Evolutionary conservation across 2,329 filamentous ascomycete species (phyloP), one percentile per base, ranked within the genome.

Genomic region (Xylaria sp.): DNA sequence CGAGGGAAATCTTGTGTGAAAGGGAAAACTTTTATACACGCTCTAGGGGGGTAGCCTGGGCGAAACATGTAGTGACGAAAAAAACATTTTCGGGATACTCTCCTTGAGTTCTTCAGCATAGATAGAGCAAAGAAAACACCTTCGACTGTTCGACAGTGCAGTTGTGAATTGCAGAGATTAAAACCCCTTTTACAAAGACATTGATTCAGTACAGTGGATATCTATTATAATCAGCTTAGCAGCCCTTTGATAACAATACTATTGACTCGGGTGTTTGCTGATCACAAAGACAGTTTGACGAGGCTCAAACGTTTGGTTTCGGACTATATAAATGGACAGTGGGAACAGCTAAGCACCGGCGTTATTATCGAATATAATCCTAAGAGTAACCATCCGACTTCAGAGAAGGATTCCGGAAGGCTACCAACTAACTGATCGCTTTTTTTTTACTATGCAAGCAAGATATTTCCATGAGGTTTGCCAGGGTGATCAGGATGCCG

Each of bases 291-390:
- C 20, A 7, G 22, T 33, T 42, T 42, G 22, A n/a, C 5, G 20
- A 29, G 13, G n/a, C 42, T 45, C 25, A 29, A 3, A 9, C 13
- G n/a, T 38, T 53, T 49, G 27, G 29, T n/a, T 29, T 17, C 3
- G 27, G 20, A 22, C 47, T 66, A 62, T 62, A 13, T 65, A 65
- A 65, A 44, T 36, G 15, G 11, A 13, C 25, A 56, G 31, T 10
- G 11, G 10, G n/a, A 5, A 15, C 33, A 9, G 33, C 7, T 10
- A 2, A 9, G 13, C 33, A 36, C 13, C 33, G 13, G 33, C n/a
- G 5, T 38, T 10, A 53, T 55, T 36, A 50, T 17, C 11, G 27
- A 17, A 29, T 20, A n/a, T 7, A 29, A 47, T 6, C 20, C 29
- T 31, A 36, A 22, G 10, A 44, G 44, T 10, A n/a, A 10, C 15